Percentiles rank a stretch among this genome's conserved stretches.
phyloP scores from a whole-genome alignment of 768 basidiomycete genomes.

The Tulasnella sp. region DNA sequence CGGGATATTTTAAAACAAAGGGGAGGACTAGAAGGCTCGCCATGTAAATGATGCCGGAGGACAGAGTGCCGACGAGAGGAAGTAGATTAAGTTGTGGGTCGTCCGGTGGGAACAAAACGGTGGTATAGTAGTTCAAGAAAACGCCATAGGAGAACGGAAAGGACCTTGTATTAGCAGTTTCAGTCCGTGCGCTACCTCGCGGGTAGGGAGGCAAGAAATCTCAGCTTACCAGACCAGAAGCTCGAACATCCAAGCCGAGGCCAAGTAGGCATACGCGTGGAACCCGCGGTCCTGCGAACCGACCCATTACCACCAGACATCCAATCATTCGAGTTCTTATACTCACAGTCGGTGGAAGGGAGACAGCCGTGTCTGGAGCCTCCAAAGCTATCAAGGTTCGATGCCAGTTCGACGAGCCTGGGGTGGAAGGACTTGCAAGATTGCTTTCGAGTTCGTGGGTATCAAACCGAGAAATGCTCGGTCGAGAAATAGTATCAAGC shows the following conservation, averaged over 20 bases:
- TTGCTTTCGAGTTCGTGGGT: neutral
- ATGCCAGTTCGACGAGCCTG: slow-evolving; percentile 18
- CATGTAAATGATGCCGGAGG: slow-evolving; percentile 26
- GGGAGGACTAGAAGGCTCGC: slow-evolving; percentile 24
- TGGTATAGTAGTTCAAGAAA: slow-evolving; percentile 27
- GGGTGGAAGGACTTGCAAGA: neutral
- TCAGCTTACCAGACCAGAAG: slow-evolving; percentile 24
- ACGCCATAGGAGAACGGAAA: slow-evolving; percentile 26
- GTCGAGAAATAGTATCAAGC: neutral
- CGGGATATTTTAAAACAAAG: slow-evolving; percentile 19
- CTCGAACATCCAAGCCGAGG: slow-evolving; percentile 23
- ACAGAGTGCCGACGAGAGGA: slow-evolving; percentile 25
- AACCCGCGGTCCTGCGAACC: slow-evolving; percentile 17
- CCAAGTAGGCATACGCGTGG: slow-evolving; percentile 26
- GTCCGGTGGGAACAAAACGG: slow-evolving; percentile 5
- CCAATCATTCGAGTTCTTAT: neutral
- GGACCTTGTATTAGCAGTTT: neutral
- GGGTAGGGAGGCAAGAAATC: neutral
- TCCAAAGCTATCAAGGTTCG: slow-evolving; percentile 13
- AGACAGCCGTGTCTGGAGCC: slow-evolving; percentile 22
- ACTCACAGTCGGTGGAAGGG: slow-evolving; percentile 23
- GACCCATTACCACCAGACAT: neutral
- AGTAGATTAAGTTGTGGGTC: slow-evolving; percentile 17
- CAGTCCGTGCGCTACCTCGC: neutral
- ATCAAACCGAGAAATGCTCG: neutral